A percentile compares a stretch with the other conserved stretches of the same genome.
Conservation (phyloP, 495 filamentous ascomycete species). For the Neurospora sp. region DNA sequence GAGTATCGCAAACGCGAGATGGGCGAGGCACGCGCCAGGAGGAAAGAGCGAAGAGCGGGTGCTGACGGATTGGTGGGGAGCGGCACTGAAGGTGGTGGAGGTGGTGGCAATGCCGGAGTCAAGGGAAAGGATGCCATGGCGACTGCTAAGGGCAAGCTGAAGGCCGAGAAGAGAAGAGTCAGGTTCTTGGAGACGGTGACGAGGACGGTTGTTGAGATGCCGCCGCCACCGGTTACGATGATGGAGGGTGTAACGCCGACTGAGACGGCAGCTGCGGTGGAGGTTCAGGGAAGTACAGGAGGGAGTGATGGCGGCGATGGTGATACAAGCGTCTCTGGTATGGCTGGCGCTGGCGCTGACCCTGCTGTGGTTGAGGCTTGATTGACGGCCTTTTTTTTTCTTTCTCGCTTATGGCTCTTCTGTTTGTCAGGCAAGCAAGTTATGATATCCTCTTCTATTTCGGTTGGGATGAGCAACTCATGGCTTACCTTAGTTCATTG, state of each 20-base stretch:
- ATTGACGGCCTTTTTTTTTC: not conserved
- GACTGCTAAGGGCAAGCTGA: slow-evolving; percentile 5
- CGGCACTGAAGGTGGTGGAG: not conserved
- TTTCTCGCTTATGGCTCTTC: not conserved
- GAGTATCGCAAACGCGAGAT: slow-evolving; percentile 79
- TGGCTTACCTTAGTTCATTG: not conserved
- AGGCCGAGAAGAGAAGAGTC: slow-evolving; percentile 19
- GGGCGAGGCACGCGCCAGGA: slow-evolving; percentile 65
- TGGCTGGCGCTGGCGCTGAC: not conserved
- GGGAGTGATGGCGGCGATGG: not conserved
- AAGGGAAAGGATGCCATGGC: not conserved
- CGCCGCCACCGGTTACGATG: not conserved
- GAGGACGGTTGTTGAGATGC: slow-evolving; percentile 3
- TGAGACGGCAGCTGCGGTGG: not conserved
- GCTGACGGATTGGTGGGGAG: not conserved
- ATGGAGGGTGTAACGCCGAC: not conserved
- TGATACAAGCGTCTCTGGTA: not conserved
- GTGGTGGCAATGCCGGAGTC: not conserved
- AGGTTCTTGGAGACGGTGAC: slow-evolving; percentile 23
- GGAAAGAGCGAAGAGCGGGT: slow-evolving; percentile 53
- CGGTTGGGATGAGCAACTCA: not conserved
- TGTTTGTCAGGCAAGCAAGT: not conserved
- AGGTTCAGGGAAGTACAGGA: not conserved
- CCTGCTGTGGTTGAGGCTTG: not conserved
- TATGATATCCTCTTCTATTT: not conserved